Evolutionary conservation across 345 rosid species (phyloP).

Genomic region (Mercurialis annua): DNA sequence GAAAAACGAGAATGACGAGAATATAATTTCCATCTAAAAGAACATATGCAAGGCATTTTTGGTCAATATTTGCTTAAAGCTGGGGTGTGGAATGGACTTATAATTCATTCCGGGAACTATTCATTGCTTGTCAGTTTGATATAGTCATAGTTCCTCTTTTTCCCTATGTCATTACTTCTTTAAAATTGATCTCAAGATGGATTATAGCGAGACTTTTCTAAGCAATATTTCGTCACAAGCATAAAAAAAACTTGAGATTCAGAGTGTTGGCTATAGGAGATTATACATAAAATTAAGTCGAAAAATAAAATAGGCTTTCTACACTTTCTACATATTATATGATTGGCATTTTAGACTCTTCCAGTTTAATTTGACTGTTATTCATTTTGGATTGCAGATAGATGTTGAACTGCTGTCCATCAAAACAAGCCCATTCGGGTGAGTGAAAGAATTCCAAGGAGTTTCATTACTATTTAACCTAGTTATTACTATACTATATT

Average conservation of each 20-base stretch:
- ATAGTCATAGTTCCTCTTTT: background rate
- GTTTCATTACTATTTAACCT: background rate
- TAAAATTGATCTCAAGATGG: too few species aligned
- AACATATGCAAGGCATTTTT: too few species aligned
- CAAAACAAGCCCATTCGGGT: constrained; percentile 94
- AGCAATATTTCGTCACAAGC: background rate
- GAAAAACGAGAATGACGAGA: background rate
- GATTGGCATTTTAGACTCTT: background rate
- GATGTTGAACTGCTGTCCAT: constrained; percentile 82
- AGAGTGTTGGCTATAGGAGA: background rate
- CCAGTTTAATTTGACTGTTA: background rate
- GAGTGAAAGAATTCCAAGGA: constrained; percentile 16
- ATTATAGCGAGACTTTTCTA: too few species aligned
- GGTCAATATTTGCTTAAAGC: too few species aligned
- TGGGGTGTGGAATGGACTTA: too few species aligned
- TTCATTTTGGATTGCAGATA: constrained; percentile 46
- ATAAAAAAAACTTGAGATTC: background rate
- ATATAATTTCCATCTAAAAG: too few species aligned
- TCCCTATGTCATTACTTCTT: background rate
- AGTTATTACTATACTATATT: background rate
- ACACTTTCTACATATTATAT: background rate
- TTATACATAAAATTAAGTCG: background rate
- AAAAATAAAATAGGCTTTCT: background rate
- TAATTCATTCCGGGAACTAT: background rate
- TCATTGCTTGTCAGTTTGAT: background rate